Conservation (phyloP, 805 yeast species). For the Saccharomycopsis schoenii region DNA sequence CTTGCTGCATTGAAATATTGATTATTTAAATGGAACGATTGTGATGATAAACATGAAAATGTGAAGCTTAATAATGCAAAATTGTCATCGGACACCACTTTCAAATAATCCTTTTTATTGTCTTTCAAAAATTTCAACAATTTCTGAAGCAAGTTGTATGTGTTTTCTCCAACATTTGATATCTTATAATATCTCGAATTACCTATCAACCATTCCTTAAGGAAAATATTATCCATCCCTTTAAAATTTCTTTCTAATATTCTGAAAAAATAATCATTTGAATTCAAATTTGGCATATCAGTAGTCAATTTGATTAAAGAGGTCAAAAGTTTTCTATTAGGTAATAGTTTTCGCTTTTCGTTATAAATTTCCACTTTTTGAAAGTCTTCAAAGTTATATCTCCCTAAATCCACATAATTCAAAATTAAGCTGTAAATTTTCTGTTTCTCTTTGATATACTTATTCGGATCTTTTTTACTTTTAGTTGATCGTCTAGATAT, state of each 20-base stretch:
- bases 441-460: neutral
- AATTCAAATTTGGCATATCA: neutral
- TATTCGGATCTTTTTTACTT: neutral
- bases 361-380: neutral
- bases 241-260: slow-evolving; percentile 2
- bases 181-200: neutral
- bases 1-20: slow-evolving; percentile 3
- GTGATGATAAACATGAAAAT: neutral
- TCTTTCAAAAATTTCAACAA: neutral
- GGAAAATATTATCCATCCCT: slow-evolving; percentile 5
- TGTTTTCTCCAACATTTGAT: neutral
- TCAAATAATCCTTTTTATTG: neutral
- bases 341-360: slow-evolving; percentile 3
- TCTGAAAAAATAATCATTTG: neutral
- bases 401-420: neutral
- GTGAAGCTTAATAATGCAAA: neutral
- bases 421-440: slow-evolving; percentile 1
- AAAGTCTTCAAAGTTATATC: neutral
- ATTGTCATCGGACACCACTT: neutral
- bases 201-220: slow-evolving; percentile 4
- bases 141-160: neutral
- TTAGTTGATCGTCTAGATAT: neutral
- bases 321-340: slow-evolving; percentile 2
- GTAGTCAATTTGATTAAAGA: neutral
- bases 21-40: neutral